Evolutionary conservation across 2,329 filamentous ascomycete genomes (phyloP), one percentile per base, ranked within the genome.

Genomic region (Colletotrichum tofieldiae): DNA sequence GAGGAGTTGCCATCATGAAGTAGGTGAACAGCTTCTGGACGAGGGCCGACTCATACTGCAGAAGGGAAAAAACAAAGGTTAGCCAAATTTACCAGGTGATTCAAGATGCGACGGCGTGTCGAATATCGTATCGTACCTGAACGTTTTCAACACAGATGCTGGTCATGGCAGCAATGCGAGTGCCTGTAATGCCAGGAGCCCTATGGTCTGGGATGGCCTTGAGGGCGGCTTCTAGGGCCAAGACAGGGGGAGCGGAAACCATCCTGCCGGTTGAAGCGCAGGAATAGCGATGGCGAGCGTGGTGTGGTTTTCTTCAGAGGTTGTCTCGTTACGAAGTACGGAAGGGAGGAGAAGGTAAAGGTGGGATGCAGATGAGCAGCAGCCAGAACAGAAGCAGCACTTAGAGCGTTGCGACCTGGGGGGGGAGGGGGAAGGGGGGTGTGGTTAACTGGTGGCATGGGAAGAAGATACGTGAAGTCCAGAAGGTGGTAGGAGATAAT

Each of bases 21-120:
- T 98, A 95, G 76, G 95, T 97, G 85, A 94, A 97, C 80, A 99
- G 93, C 83, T 97, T 98, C 83, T 98, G 95, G 78, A 98, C 94
- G 80, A 98, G 91, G 78, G 95, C 92, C 65, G 94, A 96, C 86
- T 98, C 96, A 84, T 93, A 95, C 96, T 98, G 86, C 80, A 78
- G 72, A 72, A 61, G 41, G 41, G 41, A 72, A 60, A 65, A 73
- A 61, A 68, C 23, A 76, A n/a, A 59, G 70, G 75, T 79, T 78
- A 80, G 78, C 76, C 74, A 64, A 72, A 66, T 67, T 62, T 23
- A 54, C 67, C 20, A 60, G 67, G 54, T n/a, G 9, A 47, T 45
- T 43, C 41, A 45, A 52, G 43, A 59, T 65, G 55, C 54, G 67
- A 47, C 59, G 32, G 37, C 26, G 61, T 39, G 61, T 64, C 52